Conservation (phyloP, 805 yeast species). For the Teunomyces pallodes region DNA sequence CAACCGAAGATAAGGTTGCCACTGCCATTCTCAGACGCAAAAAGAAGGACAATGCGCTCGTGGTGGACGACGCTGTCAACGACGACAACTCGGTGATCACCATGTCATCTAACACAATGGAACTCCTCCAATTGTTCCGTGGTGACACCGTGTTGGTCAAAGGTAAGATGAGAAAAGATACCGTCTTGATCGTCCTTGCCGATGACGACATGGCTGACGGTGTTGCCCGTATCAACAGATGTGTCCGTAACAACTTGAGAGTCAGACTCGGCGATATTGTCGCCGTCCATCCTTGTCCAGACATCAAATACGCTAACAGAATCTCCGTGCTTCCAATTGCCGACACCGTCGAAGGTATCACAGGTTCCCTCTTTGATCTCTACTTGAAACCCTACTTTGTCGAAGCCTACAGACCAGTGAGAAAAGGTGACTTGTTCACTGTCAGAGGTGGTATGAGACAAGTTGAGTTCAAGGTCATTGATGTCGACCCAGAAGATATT, state of each 20-base stretch:
- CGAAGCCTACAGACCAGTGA: conserved; percentile 97
- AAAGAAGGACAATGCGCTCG: conserved; percentile 93
- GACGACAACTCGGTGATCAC: conserved; percentile 97
- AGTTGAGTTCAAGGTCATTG: conserved; percentile 97
- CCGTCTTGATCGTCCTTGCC: conserved; percentile 91
- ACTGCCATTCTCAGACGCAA: conserved; percentile 96
- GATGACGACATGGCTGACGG: conserved; percentile 98
- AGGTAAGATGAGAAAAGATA: conserved; percentile 97
- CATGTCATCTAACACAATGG: conserved; percentile 94
- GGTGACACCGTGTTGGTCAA: conserved; percentile 97
- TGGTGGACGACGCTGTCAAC: conserved; percentile 95
- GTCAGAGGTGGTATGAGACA: conserved; percentile 99
- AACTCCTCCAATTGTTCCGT: conserved; percentile 86
- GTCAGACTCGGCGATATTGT: conserved; percentile 92
- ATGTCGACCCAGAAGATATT: conserved; percentile 94
- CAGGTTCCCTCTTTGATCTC: conserved; percentile 94
- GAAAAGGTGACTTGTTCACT: conserved; percentile 94
- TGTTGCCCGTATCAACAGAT: conserved; percentile 89
- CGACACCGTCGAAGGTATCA: conserved; percentile 96
- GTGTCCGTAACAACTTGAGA: conserved; percentile 91
- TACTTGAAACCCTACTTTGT: conserved; percentile 97
- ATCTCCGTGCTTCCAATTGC: conserved; percentile 95
- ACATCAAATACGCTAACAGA: conserved; percentile 93
- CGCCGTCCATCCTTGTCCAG: conserved; percentile 93
- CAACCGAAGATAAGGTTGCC: conserved; percentile 72